Base-by-base conservation (phyloP, 371 early-diverging fungal genomes). In the Mucor ambiguus region DNA sequence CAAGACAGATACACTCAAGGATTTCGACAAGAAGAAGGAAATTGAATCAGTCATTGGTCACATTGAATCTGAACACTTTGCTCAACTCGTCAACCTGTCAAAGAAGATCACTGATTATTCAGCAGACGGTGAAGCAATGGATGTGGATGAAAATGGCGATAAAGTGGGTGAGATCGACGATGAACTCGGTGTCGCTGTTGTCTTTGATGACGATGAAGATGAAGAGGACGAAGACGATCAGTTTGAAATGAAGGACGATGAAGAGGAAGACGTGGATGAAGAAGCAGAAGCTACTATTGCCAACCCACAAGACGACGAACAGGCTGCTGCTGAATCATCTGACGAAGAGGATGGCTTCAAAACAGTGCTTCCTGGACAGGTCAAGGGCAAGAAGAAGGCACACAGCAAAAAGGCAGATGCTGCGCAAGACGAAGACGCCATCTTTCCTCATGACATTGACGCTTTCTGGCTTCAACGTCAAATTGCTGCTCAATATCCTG, bases 401-500 rank as follows among this genome's bases (percentile, higher is more conserved):
- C 58, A 63, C 55, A 61, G 71, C 29, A 69, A 69, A 30, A 11
- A 56, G n/a, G 37, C 60, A 24, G 37, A 49, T 22, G 52, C 71
- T 35, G 52, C 68, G 35, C 60, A 78, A 62, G 69, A 68, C 22
- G 69, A 76, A 5, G 82, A 80, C 38, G 66, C 58, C 26, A 69
- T 90, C 41, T 63, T 74, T 29, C 88, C 94, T 9, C 94, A 95
- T 75, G 93, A 94, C 61, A 86, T 98, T 67, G 98, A 98, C 76
- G 96, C 97, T 5, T 96, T 96, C 77, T 98, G 97, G 97, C 85
- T 97, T n/a, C 98, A 97, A 74, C 92, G 97, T 41, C 86, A 89
- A 58, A 85, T 98, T 28, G 83, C 92, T 29, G 75, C 86, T 24
- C 87, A 90, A 63, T 96, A 93, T 75, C 68, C 89, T 35, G 98